Base-by-base conservation (phyloP, 257 asterid genomes). In the Jasminum sambac region DNA sequence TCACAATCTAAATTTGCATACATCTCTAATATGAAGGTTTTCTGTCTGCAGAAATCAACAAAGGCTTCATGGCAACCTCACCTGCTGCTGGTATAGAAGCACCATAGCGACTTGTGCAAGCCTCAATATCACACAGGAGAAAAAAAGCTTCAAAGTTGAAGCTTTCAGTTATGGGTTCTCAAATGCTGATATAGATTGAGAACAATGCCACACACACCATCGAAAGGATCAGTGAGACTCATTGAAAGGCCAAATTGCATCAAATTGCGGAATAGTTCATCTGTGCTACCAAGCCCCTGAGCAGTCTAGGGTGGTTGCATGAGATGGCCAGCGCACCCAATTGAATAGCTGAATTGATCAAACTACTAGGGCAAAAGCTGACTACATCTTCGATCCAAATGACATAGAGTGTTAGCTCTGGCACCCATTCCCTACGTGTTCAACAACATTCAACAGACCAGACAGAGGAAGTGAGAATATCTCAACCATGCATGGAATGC, bases 11-110 rank as follows among this genome's bases (percentile, higher is more conserved):
- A 84, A 82, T 94, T 94, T 7, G 96, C 96, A 79, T 88, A 89
- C 96, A 89, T 86, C 82, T 91, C 99, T 58, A 84, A 93, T 95
- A 94, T 89, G 78, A 94, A 94, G 34, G 89, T 74, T 69, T 89
- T 91, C 86, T 94, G 98, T 84, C 96, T 71, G 71, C 99, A 94
- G 76, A 94, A 94, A 77, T 94, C 99, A 80, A 94, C 98, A 70
- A 94, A 81, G 64, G 96, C 95, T 84, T 94, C 99, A 94, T 94
- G n/a, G 92, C 90, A 65, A 87, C 98, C 87, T 94, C n/a, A n/a
- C 99, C 80, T 94, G 99, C 84, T 91, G 99, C 87, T 89, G 95
- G 85, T 86, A 91, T 6, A n/a, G 98, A 86, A 71, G 96, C 90
- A 62, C 99, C 99, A 78, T 44, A 92, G 44, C 96, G 90, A 71